Base-by-base conservation (phyloP, 331 rosid species). In the Malus hybrid region DNA sequence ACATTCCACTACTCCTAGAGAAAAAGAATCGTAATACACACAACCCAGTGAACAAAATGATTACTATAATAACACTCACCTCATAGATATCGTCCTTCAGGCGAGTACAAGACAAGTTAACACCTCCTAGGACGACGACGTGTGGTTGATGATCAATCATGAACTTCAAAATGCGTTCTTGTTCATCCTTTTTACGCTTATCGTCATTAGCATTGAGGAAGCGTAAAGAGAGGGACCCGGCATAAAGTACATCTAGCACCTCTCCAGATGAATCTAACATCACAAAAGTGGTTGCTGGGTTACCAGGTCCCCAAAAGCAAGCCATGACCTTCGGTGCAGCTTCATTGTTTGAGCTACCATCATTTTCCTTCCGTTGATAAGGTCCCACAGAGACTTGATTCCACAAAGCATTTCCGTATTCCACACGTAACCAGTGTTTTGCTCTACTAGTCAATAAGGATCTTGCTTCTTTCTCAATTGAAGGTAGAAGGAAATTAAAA, bases 111-210 rank as follows among this genome's bases (percentile, higher is more conserved):
- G 97, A 89, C 83, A 95, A 82, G 86, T 95, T 92, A 77, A 86
- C 93, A 63, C 97, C 99, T 76, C 99, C 99, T 73, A 95, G 75
- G 73, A 92, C 97, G 76, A 91, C 93, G 68, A 95, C 99, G 80
- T 95, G 99, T 7, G 99, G 99, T 80, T 95, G 99, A 81, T 95
- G 99, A 71, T 95, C 99, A 5, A 96, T 95, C 99, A 95, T 95
- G 83, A 92, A 95, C 90, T 95, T 95, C 86, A 95, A 77, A 44
- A 95, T 96, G 24, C 97, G 91, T 55, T 95, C 97, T 84, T 95
- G 97, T 75, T 95, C 96, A 74, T 86, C 88, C 80, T 92, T 95
- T 88, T 90, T 95, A 58, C 97, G 89, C 71, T 90, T 97, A 82
- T 92, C 97, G 74, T 92, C 97, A 79, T 72, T 63, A 50, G 81